These are phyloP conservation scores for Ogataea zsoltii DNA, from an alignment of 805 yeast species.

Conservation along the genomic window DNA sequence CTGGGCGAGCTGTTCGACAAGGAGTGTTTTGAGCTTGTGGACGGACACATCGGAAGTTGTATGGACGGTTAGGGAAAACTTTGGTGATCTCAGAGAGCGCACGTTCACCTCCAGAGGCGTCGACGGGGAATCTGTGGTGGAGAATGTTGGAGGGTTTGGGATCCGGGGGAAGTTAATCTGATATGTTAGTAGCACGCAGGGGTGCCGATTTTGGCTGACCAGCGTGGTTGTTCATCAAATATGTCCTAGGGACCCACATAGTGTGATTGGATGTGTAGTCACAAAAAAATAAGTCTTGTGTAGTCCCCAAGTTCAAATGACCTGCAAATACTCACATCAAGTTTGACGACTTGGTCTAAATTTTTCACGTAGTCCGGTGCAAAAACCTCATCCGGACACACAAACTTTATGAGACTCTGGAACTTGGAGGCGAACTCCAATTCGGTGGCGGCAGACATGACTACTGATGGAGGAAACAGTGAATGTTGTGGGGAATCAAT, in stretches of 20 bases:
- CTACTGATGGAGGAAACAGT: conserved; percentile 4
- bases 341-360: conserved; percentile 7
- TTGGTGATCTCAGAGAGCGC: conserved; percentile 75
- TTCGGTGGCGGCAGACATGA: conserved; percentile 34
- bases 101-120: conserved; percentile 37
- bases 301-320: background rate
- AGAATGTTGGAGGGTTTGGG: conserved; percentile 30
- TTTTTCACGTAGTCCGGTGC: conserved; percentile 12
- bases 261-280: no score
- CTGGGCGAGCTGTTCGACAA: conserved; percentile 32
- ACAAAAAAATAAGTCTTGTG: no score
- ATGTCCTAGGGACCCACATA: no score
- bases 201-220: background rate
- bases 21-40: conserved; percentile 39
- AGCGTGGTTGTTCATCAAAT: no score
- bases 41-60: conserved; percentile 27
- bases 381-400: conserved; percentile 34
- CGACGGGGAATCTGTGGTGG: conserved; percentile 26
- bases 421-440: conserved; percentile 50
- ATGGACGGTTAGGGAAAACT: conserved; percentile 41
- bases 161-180: conserved; percentile 18
- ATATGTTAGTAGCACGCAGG: conserved; percentile 11
- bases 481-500: background rate
- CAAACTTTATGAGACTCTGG: conserved; percentile 47
- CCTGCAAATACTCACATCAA: conserved; percentile 14